These are phyloP conservation scores for Eucalyptus sideroxylon DNA, from an alignment of 345 rosid species.

Conservation along the genomic window DNA sequence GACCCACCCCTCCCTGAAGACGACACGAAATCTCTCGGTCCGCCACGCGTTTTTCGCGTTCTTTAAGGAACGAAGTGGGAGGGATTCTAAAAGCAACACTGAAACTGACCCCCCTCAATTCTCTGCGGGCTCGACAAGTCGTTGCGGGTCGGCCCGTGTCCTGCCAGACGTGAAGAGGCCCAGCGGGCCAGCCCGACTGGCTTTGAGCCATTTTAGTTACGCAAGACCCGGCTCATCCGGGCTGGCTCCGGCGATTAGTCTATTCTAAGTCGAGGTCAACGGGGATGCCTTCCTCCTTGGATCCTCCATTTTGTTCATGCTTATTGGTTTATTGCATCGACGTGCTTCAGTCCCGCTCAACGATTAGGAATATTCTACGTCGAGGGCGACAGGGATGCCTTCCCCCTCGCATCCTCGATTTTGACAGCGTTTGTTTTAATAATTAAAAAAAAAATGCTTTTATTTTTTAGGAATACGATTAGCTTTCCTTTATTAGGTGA, in stretches of 20 bases:
- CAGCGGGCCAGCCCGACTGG: neutral
- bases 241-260: neutral
- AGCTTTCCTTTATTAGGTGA: too few species aligned
- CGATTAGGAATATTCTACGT: neutral
- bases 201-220: neutral
- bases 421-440: too few species aligned
- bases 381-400: neutral
- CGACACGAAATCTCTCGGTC: neutral
- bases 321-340: neutral
- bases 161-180: neutral
- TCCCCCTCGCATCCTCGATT: neutral
- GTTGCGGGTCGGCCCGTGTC: neutral
- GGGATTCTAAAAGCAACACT: neutral
- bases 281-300: neutral
- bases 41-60: neutral
- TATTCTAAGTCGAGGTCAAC: neutral
- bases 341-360: neutral
- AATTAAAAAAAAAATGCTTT: too few species aligned
- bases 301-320: neutral
- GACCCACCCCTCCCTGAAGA: neutral
- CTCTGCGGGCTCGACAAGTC: neutral
- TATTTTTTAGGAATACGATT: too few species aligned
- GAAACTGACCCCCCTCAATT: neutral
- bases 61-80: neutral
- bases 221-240: neutral